These are phyloP conservation scores for Auricularia cornea DNA, from an alignment of 768 basidiomycete genomes.

Conservation along the genomic window DNA sequence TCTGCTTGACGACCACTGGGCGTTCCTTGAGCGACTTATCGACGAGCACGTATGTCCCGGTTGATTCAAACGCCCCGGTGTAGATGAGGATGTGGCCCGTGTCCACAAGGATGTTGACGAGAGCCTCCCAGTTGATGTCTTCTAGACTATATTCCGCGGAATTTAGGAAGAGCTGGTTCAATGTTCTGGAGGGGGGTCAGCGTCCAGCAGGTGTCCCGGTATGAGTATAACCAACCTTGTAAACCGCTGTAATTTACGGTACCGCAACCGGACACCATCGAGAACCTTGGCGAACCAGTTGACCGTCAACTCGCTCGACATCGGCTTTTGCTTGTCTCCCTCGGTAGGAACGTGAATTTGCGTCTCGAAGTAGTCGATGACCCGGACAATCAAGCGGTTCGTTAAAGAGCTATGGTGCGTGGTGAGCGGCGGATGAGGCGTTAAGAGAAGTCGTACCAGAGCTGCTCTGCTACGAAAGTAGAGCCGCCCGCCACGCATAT, in stretches of 20 bases:
- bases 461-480: conserved; percentile 85
- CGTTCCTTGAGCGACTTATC: conserved; percentile 66
- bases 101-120: conserved; percentile 69
- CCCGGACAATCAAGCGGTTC: conserved; percentile 85
- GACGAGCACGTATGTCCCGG: conserved; percentile 89
- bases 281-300: conserved; percentile 90
- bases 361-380: conserved; percentile 89
- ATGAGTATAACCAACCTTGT: conserved; percentile 47
- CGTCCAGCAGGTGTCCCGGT: not conserved
- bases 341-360: conserved; percentile 59
- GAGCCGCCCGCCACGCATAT: conserved; percentile 83
- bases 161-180: conserved; percentile 85
- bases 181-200: conserved; percentile 34
- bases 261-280: conserved; percentile 83
- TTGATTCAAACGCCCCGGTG: conserved; percentile 75
- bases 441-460: conserved; percentile 57
- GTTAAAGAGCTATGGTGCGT: conserved; percentile 76
- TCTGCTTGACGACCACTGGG: conserved; percentile 65
- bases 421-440: conserved; percentile 1
- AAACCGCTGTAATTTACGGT: conserved; percentile 90
- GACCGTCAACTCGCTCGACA: conserved; percentile 77
- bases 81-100: conserved; percentile 93
- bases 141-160: conserved; percentile 86
- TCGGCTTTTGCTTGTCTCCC: conserved; percentile 31
- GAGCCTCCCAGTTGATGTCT: conserved; percentile 60